phyloP scores from a whole-genome alignment of 805 yeast genomes.

The Ogataea allantospora region DNA sequence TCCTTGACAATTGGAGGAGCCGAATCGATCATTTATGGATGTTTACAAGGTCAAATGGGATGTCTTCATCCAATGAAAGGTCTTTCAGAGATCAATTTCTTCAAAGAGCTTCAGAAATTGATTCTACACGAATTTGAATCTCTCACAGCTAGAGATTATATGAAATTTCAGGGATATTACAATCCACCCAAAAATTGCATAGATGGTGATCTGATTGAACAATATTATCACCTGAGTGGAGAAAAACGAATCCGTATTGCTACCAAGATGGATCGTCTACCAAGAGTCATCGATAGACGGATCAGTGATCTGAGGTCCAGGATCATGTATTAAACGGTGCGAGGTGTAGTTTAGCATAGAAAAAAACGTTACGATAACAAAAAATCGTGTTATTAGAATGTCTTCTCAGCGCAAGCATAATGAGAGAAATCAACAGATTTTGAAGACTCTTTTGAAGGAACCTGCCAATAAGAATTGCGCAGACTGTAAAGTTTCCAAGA shows the following conservation, averaged over 20 bases:
- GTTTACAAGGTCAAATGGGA: slow-evolving; percentile 83
- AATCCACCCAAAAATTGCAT: slow-evolving; percentile 74
- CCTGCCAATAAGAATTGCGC: slow-evolving; percentile 79
- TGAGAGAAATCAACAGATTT: slow-evolving; percentile 64
- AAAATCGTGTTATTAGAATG: slow-evolving; percentile 1
- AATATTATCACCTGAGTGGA: slow-evolving; percentile 39
- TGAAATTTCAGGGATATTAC: slow-evolving; percentile 72
- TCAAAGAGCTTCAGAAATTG: slow-evolving; percentile 51
- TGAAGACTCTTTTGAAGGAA: slow-evolving; percentile 74
- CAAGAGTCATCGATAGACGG: slow-evolving; percentile 49
- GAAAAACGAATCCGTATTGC: slow-evolving; percentile 39
- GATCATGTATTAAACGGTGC: slow-evolving; percentile 23
- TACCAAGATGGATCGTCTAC: slow-evolving; percentile 43
- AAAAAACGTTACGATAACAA: slow-evolving; percentile 3
- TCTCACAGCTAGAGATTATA: slow-evolving; percentile 64
- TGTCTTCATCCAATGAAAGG: slow-evolving; percentile 65
- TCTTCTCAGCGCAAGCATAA: slow-evolving; percentile 22
- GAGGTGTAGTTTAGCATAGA: slow-evolving; percentile 4
- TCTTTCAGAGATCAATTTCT: slow-evolving; percentile 57
- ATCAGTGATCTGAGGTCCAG: slow-evolving; percentile 52
- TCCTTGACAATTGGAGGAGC: slow-evolving; percentile 59
- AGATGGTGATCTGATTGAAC: slow-evolving; percentile 87
- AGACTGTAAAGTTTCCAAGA: slow-evolving; percentile 84
- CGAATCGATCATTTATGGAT: slow-evolving; percentile 66
- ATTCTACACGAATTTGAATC: slow-evolving; percentile 39